Percentiles rank a stretch among this genome's conserved stretches.
phyloP scores from a whole-genome alignment of 129 eudicot species.

The carrot (Daucus carota) region DNA sequence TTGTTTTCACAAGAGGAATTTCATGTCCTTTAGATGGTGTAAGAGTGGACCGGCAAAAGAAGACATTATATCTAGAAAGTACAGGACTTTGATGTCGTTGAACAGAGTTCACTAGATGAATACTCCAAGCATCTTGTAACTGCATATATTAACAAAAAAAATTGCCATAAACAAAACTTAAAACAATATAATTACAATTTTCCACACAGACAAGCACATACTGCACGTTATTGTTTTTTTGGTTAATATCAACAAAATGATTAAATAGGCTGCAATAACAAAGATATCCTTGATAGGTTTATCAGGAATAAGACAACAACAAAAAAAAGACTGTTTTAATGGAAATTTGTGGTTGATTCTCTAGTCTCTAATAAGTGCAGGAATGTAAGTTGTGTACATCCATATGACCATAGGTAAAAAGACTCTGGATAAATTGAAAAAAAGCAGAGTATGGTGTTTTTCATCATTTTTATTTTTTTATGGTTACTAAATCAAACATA shows the following conservation, averaged over 20 bases:
- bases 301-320: not conserved
- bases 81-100: conserved; percentile 22
- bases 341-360: not conserved
- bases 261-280: not conserved
- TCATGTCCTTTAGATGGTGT: conserved; percentile 55
- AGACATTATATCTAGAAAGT: conserved; percentile 38
- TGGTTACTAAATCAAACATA: not conserved
- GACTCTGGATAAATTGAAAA: not conserved
- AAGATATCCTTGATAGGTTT: not conserved
- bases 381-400: not conserved
- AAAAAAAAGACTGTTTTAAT: not conserved
- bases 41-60: conserved; percentile 50
- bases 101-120: conserved; percentile 28
- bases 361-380: not conserved
- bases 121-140: conserved; percentile 59
- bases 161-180: conserved; percentile 3
- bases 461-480: too few species aligned
- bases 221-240: not conserved
- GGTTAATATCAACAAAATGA: not conserved
- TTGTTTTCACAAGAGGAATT: conserved; percentile 40
- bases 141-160: conserved; percentile 23
- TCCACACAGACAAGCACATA: not conserved
- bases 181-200: not conserved
- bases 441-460: not conserved
- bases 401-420: not conserved